Evolutionary conservation across 1,284 basidiomycete species (phyloP), one percentile per base, ranked within the genome.

Genomic region (Apiotrichum veenhuisii): DNA sequence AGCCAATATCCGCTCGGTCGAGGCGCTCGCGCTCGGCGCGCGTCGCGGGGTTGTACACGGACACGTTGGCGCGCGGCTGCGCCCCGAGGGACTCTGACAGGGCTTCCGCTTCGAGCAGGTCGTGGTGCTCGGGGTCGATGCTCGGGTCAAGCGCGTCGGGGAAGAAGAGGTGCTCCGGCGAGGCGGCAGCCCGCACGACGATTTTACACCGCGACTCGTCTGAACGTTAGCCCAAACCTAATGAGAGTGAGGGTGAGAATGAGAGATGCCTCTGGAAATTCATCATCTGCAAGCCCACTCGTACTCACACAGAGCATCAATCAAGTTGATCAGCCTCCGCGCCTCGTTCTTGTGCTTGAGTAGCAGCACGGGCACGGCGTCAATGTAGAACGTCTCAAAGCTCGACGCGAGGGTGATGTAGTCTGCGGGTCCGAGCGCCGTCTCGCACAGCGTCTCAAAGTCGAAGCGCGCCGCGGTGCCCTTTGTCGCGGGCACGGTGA

Each of bases 381-480:
- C 82, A 52, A 88, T 79, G 61, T 83, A 79, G 54, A 87, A 74
- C 0, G 83, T 85, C 55, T 80, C 78, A 64, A 81, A 86, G 1
- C 78, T 81, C 0, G 82, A 83, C 0, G 84, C 82, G 11, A 88
- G 73, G 0, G 84, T 83, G 41, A 87, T 77, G 69, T 87, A 88
- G 71, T 88, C 86, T 11, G 86, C 87, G 1, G 85, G 81, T 0
- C 86, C 86, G 0, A 87, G 77, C 0, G 85, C 80, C 78, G 82
- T 78, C 54, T 85, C 83, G 68, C 86, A 88, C 1, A 88, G 78
- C 41, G 86, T 79, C 5, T 78, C 64, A 67, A 88, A 88, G 0
- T 80, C 79, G 70, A 86, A 86, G 53, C 81, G 80, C 11, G 80
- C 79, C 3, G 78, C 77, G 1, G 73, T 75, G 1, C 74, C 78